These are phyloP conservation scores for Hyphodiscus sp. DNA, from an alignment of 2,329 filamentous ascomycete species.

Conservation along the genomic window DNA sequence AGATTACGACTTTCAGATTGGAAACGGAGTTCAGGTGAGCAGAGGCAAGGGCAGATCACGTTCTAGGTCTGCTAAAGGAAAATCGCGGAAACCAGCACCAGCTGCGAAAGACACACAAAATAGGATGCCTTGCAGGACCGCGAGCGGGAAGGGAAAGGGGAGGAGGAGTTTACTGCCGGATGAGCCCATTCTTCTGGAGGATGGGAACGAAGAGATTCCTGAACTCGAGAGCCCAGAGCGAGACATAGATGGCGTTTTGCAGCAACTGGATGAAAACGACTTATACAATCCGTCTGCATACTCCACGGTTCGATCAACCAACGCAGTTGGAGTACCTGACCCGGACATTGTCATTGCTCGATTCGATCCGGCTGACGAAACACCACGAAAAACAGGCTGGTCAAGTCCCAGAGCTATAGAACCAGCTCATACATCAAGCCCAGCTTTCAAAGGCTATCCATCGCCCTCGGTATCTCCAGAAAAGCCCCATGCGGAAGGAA, in stretches of 20 bases:
- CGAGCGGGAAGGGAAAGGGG: slow-evolving; percentile 20
- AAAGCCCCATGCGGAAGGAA: slow-evolving; percentile 6
- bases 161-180: slow-evolving; percentile 14
- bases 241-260: slow-evolving; percentile 4
- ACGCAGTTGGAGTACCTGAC: slow-evolving; percentile 8
- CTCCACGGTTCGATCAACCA: slow-evolving; percentile 20
- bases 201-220: slow-evolving; percentile 5
- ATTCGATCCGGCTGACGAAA: slow-evolving; percentile 23
- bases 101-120: slow-evolving; percentile 7
- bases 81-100: slow-evolving; percentile 13
- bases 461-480: slow-evolving; percentile 13
- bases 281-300: slow-evolving; percentile 9
- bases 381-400: slow-evolving; percentile 20
- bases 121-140: slow-evolving; percentile 5
- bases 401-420: slow-evolving; percentile 23
- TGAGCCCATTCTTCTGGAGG: slow-evolving; percentile 12
- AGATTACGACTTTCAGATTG: slow-evolving; percentile 19
- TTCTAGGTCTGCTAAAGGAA: slow-evolving; percentile 23
- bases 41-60: slow-evolving; percentile 23
- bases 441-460: slow-evolving; percentile 5
- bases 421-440: slow-evolving; percentile 5
- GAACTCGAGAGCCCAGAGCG: not conserved
- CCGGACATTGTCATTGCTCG: slow-evolving; percentile 22
- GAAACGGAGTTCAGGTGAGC: slow-evolving; percentile 16
- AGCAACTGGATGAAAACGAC: slow-evolving; percentile 7